A percentile compares a stretch with the other conserved stretches of the same genome.
Evolutionary conservation across 225 moss, liverwort and hornwort genomes (phyloP).

Genomic region (Takakia lepidozioides): DNA sequence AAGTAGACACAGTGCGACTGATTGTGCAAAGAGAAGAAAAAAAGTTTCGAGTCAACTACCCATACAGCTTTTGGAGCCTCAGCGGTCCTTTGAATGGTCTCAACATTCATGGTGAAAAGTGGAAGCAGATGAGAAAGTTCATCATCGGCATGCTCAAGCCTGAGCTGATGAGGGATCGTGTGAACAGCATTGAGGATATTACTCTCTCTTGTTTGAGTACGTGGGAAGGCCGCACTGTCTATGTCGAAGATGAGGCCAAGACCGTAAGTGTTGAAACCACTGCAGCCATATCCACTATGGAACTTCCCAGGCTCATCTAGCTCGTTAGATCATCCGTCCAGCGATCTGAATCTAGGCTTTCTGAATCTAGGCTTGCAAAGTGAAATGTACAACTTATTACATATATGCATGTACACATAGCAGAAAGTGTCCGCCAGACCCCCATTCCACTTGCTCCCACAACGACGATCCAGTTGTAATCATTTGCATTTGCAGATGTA

Average conservation of each 20-base stretch:
- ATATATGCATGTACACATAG: no score
- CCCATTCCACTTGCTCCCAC: no score
- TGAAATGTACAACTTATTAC: no score
- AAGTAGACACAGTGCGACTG: constrained; percentile 43
- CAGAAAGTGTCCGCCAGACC: no score
- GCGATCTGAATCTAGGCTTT: no score
- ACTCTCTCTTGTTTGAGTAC: constrained; percentile 18
- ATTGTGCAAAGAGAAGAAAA: constrained; percentile 42
- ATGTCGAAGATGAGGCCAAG: constrained; percentile 49
- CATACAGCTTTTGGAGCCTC: constrained; percentile 37
- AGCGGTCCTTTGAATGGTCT: constrained; percentile 44
- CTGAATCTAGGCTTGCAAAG: no score
- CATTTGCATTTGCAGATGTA: no score
- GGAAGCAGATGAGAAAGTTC: constrained; percentile 40
- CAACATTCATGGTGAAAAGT: constrained; percentile 39
- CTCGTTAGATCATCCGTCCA: no score
- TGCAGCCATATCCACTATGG: no score
- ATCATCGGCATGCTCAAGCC: constrained; percentile 32
- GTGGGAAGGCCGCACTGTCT: constrained; percentile 22
- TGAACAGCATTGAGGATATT: constrained; percentile 36
- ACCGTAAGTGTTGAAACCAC: constrained; percentile 10
- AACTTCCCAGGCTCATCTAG: no score
- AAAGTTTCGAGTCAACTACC: constrained; percentile 38
- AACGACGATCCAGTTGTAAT: no score
- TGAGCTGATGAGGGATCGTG: constrained; percentile 26